Evolutionary conservation across 441 rosid species (phyloP).

Genomic region (Populus hybrid): DNA sequence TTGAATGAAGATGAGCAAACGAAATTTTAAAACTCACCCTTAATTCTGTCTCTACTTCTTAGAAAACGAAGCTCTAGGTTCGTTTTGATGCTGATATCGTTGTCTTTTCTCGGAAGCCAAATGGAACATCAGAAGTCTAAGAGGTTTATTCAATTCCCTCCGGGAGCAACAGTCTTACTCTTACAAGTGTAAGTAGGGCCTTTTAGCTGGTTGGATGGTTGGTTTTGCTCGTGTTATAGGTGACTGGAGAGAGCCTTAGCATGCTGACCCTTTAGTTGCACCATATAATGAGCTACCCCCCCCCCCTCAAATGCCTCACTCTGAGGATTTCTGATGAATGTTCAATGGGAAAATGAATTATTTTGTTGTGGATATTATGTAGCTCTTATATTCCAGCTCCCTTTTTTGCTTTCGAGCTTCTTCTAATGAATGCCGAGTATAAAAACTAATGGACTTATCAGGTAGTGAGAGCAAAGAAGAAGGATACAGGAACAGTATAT

Average conservation of each 20-base stretch:
- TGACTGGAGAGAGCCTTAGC: not conserved
- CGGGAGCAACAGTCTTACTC: not conserved
- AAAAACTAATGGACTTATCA: conserved; percentile 24
- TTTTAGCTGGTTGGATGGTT: not conserved
- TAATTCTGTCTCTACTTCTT: not conserved
- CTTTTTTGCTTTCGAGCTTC: conserved; percentile 9
- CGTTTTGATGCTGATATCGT: not conserved
- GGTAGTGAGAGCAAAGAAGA: conserved; percentile 98
- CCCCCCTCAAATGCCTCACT: not conserved
- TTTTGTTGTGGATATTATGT: not conserved
- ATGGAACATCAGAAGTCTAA: not conserved
- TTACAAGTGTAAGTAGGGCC: not conserved
- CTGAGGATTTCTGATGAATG: not conserved
- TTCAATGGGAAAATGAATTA: not conserved
- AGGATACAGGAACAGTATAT: conserved; percentile 77
- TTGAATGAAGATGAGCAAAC: conserved; percentile 3
- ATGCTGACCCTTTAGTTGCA: not conserved
- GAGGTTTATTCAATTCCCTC: not conserved
- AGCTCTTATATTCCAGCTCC: not conserved
- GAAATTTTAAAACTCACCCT: not conserved
- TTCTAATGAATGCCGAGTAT: conserved; percentile 14
- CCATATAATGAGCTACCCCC: not conserved
- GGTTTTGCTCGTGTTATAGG: not conserved
- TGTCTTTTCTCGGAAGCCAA: not conserved
- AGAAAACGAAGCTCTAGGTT: not conserved